Percentiles rank a stretch among this genome's conserved stretches.
Conservation (phyloP, 2,329 filamentous ascomycete species). For the Beauveria sp. region DNA sequence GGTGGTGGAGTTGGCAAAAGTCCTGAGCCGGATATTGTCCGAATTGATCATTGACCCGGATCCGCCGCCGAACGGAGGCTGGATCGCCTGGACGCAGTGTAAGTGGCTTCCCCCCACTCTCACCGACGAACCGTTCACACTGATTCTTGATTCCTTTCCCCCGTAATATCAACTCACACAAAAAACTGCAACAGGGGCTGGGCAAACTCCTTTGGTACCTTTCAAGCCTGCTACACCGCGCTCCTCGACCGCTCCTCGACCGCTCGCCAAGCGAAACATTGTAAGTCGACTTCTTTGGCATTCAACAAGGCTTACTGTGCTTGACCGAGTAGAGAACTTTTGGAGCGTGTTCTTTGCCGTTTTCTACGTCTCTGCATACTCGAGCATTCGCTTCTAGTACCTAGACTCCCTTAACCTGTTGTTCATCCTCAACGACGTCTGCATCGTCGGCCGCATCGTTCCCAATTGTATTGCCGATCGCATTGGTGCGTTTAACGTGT, state of each 20-base stretch:
- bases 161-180: not conserved
- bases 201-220: constrained; percentile 44
- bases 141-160: not conserved
- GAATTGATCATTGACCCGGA: constrained; percentile 33
- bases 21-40: constrained; percentile 34
- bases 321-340: constrained; percentile 30
- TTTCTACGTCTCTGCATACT: constrained; percentile 49
- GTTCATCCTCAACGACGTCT: constrained; percentile 57
- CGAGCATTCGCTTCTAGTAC: constrained; percentile 36
- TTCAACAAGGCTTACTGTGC: not conserved
- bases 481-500: constrained; percentile 52
- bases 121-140: not conserved
- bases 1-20: constrained; percentile 25
- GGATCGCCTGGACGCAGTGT: constrained; percentile 39
- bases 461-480: constrained; percentile 53
- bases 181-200: constrained; percentile 32
- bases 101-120: constrained; percentile 14
- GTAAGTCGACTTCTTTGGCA: constrained; percentile 10
- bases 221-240: constrained; percentile 44
- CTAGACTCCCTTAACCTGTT: constrained; percentile 51
- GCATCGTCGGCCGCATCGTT: constrained; percentile 48
- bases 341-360: constrained; percentile 49
- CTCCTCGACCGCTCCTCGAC: constrained; percentile 19
- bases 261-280: constrained; percentile 33
- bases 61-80: constrained; percentile 44